Conservation (phyloP, 176 grass and related monocot genomes). For the Miscanthus lutarioriparius region DNA sequence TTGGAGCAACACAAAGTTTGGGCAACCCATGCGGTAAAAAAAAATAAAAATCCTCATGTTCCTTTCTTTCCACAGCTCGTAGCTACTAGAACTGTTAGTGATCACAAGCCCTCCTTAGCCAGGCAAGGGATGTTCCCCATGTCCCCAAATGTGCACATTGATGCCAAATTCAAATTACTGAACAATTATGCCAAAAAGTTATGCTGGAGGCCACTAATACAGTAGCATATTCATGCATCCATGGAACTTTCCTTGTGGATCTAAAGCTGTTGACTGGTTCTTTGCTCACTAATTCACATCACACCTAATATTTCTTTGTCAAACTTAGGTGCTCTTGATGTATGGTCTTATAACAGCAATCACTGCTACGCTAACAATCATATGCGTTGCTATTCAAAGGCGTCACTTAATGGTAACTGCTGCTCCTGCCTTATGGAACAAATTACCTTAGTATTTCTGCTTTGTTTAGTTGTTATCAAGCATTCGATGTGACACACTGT, state of each 20-base stretch:
- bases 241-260: neutral
- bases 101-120: neutral
- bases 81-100: neutral
- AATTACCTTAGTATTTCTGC: neutral
- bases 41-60: neutral
- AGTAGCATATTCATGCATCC: neutral
- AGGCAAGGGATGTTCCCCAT: neutral
- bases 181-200: constrained; percentile 1
- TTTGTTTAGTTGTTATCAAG: neutral
- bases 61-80: neutral
- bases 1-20: neutral
- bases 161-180: constrained; percentile 28
- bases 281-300: constrained; percentile 17
- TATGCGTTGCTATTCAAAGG: constrained; percentile 92
- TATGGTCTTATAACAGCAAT: constrained; percentile 87
- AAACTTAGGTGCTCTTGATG: constrained; percentile 75
- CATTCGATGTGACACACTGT: neutral
- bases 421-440: neutral
- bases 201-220: neutral
- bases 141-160: neutral
- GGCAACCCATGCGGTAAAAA: neutral
- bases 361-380: constrained; percentile 60
- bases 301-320: constrained; percentile 20
- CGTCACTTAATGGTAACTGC: constrained; percentile 87
- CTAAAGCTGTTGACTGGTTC: neutral